Base-by-base conservation (phyloP, 441 rosid genomes). In the Pelargonium myrrhifolium region DNA sequence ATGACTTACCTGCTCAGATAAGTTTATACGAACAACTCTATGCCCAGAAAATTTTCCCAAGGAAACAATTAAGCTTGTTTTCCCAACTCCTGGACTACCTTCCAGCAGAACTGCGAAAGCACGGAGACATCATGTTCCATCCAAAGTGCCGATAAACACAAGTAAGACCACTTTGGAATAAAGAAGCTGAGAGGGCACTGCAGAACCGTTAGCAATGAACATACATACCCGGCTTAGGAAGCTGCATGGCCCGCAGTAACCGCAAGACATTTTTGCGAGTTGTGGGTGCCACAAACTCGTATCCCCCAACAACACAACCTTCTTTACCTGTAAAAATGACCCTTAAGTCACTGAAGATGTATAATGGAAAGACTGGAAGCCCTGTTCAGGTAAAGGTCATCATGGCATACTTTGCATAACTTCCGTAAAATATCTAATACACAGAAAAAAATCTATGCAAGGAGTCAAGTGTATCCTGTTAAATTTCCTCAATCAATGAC, bases 11-110 rank as follows among this genome's bases (percentile, higher is more conserved):
- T 92, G 99, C 86, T 94, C 99, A 64, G 98, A 94, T 76, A 94
- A 84, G 79, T 94, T 94, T 76, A 94, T 90, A 73, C 99, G 93
- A 53, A 94, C 92, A 72, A 94, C 99, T 80, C 82, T 88, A 75
- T 94, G 98, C 65, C 98, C 99, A 65, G 98, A 94, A 84, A 82
- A 87, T 77, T 86, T 90, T 61, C 98, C 97, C 82, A 92, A 74
- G 59, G 99, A 97, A 70, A 82, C 78, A 76, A 94, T 78, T 72
- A 94, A 81, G 79, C 98, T 94, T 70, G 99, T 94, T 81, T 94
- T 94, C 74, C 99, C 99, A 78, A 94, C 99, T 72, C 99, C 99
- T 5, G 99, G 99, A 78, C 98, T 92, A 73, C 99, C 99, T 85
- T 94, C 99, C 79, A 94, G 68, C 63, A 94, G 78, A 72, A 89